Base-by-base conservation (phyloP, 495 filamentous ascomycete species). In the Durotheca rogersii region DNA sequence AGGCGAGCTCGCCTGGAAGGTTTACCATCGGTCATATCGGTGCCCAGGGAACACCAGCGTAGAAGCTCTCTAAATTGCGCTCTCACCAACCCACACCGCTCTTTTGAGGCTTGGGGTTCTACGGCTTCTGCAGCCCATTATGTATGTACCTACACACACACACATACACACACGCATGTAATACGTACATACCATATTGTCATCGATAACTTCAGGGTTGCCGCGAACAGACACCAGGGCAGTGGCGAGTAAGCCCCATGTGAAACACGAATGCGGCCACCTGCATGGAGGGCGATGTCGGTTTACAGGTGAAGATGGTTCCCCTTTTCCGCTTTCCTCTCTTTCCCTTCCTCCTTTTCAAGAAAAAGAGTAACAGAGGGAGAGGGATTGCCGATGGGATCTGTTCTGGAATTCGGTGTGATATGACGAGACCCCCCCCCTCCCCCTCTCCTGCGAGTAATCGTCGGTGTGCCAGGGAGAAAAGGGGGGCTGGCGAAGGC, bases 181-280 rank as follows among this genome's bases (percentile, higher is more conserved):
- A n/a, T n/a, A n/a, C n/a, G n/a, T n/a, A n/a, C n/a, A n/a, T n/a
- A n/a, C 23, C 23, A 27, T 27, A 27, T 9, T 27, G 23, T 4
- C 23, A 44, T 53, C 55, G 40, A 43, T 20, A 14, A 41, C 21
- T 41, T 35, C 35, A 46, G 53, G 53, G 41, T 51, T 31, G n/a
- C 32, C 23, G 56, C 56, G 56, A 59, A 59, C 50, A 59, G 56
- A 59, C 56, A 25, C 50, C 54, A n/a, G 25, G 56, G 46, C 41
- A 27, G 50, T 54, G 50, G 45, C 50, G 45, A 46, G 46, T 51
- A 51, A 44, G 45, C 41, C 43, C 41, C 36, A 37, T 57, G 53
- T 57, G 53, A 57, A 57, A 59, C 51, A 36, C 50, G 47, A 50
- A 54, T 30, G 41, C 41, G 31, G 49, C 49, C 46, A 46, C 50